Percentiles rank a stretch among this genome's conserved stretches.
These are phyloP conservation scores for Schizopora paradoxa DNA, from an alignment of 1,284 basidiomycete genomes.

Conservation along the genomic window DNA sequence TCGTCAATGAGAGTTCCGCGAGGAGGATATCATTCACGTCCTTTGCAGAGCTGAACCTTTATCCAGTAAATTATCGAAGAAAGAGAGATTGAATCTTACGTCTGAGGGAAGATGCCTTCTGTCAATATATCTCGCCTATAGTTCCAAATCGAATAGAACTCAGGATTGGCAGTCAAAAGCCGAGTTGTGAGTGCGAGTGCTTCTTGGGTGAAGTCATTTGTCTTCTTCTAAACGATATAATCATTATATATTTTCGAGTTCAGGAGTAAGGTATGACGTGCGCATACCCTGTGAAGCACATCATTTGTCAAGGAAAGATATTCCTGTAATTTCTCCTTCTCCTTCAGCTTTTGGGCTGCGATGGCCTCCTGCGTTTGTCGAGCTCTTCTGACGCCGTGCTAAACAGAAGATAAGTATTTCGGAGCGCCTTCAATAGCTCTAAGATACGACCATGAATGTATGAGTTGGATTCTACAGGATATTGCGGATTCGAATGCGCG, in stretches of 20 bases:
- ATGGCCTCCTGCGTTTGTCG: conserved; percentile 57
- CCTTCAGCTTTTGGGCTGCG: conserved; percentile 62
- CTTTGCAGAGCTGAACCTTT: conserved; percentile 47
- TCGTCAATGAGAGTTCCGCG: conserved; percentile 78
- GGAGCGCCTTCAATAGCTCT: background rate
- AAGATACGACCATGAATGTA: too few species aligned
- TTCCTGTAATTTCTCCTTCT: conserved; percentile 68
- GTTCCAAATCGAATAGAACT: conserved; percentile 94
- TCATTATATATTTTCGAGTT: background rate
- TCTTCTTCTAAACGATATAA: conserved; percentile 51
- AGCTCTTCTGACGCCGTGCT: conserved; percentile 80
- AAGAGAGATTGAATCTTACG: conserved; percentile 41
- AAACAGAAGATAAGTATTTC: too few species aligned
- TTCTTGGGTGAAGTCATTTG: conserved; percentile 58
- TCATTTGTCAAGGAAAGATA: conserved; percentile 66
- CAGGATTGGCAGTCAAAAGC: conserved; percentile 79
- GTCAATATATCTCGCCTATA: conserved; percentile 77
- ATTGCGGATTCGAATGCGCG: too few species aligned
- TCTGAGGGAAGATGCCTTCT: conserved; percentile 59
- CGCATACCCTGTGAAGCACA: conserved; percentile 59
- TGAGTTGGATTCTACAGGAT: too few species aligned
- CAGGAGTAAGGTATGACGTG: conserved; percentile 8
- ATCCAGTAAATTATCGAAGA: background rate
- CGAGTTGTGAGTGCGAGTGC: conserved; percentile 70
- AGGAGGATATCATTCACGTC: conserved; percentile 61